Evolutionary conservation across 495 filamentous ascomycete species (phyloP).

Genomic region (Penicillium desertorum): DNA sequence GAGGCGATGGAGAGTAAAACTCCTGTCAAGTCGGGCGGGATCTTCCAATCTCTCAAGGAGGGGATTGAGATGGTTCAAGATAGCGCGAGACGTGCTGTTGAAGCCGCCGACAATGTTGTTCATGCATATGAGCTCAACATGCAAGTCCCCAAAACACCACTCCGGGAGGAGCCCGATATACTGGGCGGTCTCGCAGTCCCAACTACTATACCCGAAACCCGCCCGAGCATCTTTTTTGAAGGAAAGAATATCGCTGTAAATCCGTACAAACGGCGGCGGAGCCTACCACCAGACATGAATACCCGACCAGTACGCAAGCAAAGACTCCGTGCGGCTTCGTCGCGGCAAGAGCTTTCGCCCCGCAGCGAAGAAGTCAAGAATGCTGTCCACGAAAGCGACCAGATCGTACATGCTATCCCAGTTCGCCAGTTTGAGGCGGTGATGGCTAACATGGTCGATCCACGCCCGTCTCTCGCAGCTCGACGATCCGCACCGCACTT

Average conservation of each 20-base stretch:
- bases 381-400: constrained; percentile 51
- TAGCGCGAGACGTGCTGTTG: constrained; percentile 73
- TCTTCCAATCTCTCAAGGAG: constrained; percentile 65
- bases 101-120: constrained; percentile 82
- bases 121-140: constrained; percentile 87
- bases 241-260: constrained; percentile 48
- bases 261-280: constrained; percentile 51
- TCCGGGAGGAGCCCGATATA: constrained; percentile 40
- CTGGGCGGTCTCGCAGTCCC: constrained; percentile 25
- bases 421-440: constrained; percentile 44
- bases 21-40: constrained; percentile 47
- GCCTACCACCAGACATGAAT: constrained; percentile 41
- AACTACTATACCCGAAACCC: constrained; percentile 24
- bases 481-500: constrained; percentile 45
- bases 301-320: constrained; percentile 38
- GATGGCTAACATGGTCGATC: constrained; percentile 43
- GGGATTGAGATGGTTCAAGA: constrained; percentile 82
- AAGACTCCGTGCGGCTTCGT: constrained; percentile 36
- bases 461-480: constrained; percentile 42
- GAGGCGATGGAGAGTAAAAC: constrained; percentile 62
- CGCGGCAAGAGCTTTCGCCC: constrained; percentile 46
- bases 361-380: constrained; percentile 51
- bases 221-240: constrained; percentile 45
- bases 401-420: constrained; percentile 44
- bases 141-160: constrained; percentile 67